Evolutionary conservation across 495 filamentous ascomycete species (phyloP).

Genomic region (Hypoxylon trugodes): DNA sequence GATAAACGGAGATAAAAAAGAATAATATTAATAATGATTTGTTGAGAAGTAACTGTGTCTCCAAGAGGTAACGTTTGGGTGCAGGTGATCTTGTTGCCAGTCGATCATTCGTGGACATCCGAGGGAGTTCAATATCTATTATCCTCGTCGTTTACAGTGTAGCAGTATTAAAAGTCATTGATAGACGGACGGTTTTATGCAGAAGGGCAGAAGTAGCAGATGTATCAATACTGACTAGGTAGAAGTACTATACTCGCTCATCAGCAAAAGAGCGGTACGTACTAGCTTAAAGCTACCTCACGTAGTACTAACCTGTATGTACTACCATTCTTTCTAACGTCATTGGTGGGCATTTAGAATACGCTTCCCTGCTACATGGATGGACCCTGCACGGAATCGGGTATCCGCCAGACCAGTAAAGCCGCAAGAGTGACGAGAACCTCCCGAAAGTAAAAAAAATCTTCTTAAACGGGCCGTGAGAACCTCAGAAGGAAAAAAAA

Average conservation of each 20-base stretch:
- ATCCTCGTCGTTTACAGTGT: neutral
- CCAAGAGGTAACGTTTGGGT: slow-evolving; percentile 29
- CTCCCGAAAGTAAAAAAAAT: slow-evolving; percentile 20
- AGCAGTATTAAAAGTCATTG: neutral
- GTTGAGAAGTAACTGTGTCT: slow-evolving; percentile 36
- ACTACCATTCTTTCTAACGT: slow-evolving; percentile 2
- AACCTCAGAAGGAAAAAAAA: slow-evolving; percentile 40
- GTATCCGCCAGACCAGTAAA: slow-evolving; percentile 36
- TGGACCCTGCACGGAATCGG: slow-evolving; percentile 26
- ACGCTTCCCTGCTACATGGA: slow-evolving; percentile 29
- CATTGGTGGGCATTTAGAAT: slow-evolving; percentile 18
- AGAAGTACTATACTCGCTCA: slow-evolving; percentile 11
- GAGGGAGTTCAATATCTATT: neutral
- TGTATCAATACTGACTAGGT: slow-evolving; percentile 20
- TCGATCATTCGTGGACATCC: slow-evolving; percentile 21
- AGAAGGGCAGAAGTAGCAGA: neutral
- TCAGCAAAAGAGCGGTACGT: slow-evolving; percentile 12
- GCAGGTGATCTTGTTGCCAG: slow-evolving; percentile 30
- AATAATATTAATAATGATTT: neutral
- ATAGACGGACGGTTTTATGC: neutral
- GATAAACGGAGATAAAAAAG: too few species aligned
- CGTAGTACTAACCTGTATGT: neutral
- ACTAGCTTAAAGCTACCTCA: neutral
- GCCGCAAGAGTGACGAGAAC: slow-evolving; percentile 30
- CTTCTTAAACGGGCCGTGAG: slow-evolving; percentile 33